Conservation (phyloP, 495 filamentous ascomycete species). For the Aspergillus homomorphus region DNA sequence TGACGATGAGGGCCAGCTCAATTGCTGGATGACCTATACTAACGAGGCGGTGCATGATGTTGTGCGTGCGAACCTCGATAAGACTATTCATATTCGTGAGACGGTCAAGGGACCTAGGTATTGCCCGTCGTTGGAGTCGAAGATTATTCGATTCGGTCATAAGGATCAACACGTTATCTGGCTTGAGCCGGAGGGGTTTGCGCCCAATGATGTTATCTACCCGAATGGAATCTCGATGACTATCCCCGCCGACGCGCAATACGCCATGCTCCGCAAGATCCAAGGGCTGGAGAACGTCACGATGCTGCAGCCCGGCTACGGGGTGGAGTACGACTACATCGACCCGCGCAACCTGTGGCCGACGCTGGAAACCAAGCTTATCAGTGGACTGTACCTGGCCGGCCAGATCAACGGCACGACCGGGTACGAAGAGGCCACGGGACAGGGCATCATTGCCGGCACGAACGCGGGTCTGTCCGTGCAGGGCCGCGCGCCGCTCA, state of each 20-base stretch:
- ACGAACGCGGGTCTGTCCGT: constrained; percentile 86
- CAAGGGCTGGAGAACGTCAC: constrained; percentile 80
- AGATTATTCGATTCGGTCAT: constrained; percentile 81
- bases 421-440: constrained; percentile 95
- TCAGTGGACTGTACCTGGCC: constrained; percentile 84
- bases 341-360: constrained; percentile 84
- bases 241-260: constrained; percentile 80
- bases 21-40: constrained; percentile 80
- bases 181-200: constrained; percentile 95
- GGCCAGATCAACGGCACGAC: constrained; percentile 99
- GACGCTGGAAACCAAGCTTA: constrained; percentile 90
- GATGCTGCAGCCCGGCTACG: constrained; percentile 96
- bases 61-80: constrained; percentile 80
- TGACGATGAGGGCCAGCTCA: constrained; percentile 65
- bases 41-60: constrained; percentile 80
- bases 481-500: constrained; percentile 58
- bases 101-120: constrained; percentile 92
- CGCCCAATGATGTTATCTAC: constrained; percentile 82
- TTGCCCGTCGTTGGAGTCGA: constrained; percentile 92
- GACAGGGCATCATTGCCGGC: constrained; percentile 88
- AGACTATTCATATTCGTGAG: constrained; percentile 93
- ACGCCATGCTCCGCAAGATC: constrained; percentile 78
- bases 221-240: constrained; percentile 98
- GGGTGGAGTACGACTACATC: constrained; percentile 98
- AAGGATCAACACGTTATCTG: constrained; percentile 83